These are phyloP conservation scores for Calamus simplicifolius DNA, from an alignment of 176 grass and related monocot species.

Conservation along the genomic window DNA sequence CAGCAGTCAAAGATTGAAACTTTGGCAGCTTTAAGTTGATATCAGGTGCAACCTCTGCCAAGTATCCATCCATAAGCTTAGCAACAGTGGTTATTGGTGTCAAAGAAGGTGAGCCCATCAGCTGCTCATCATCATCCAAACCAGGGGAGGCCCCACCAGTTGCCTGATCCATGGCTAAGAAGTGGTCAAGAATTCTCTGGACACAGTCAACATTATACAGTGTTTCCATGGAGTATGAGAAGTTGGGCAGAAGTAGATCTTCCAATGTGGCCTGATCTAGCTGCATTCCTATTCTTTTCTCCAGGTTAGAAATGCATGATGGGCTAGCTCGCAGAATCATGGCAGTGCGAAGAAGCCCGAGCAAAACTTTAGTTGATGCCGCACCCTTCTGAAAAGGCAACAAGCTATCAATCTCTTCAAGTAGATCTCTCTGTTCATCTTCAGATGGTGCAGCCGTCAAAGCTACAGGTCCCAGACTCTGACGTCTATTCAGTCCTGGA, in stretches of 20 bases:
- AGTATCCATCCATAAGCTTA: conserved; percentile 14
- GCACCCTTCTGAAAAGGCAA: conserved; percentile 7
- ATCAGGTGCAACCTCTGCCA: conserved; percentile 16
- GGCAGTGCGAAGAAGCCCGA: conserved; percentile 8
- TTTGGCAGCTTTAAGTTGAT: conserved; percentile 17
- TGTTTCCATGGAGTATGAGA: conserved; percentile 3
- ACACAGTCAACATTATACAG: conserved; percentile 10
- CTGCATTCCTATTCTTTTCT: conserved; percentile 11
- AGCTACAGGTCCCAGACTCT: neutral
- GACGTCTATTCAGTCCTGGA: conserved; percentile 6
- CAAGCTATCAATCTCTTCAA: conserved; percentile 10
- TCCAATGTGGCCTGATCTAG: conserved; percentile 7
- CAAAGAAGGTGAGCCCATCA: conserved; percentile 15
- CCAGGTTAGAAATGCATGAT: conserved; percentile 11
- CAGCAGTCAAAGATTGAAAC: conserved; percentile 5
- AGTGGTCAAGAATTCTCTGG: conserved; percentile 3
- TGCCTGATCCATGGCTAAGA: conserved; percentile 13
- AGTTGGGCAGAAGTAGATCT: conserved; percentile 9
- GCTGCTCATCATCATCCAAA: conserved; percentile 8
- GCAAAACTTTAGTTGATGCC: conserved; percentile 4
- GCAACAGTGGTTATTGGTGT: conserved; percentile 6
- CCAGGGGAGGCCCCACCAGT: neutral
- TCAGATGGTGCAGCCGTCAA: neutral
- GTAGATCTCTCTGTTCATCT: conserved; percentile 7
- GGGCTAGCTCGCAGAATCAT: conserved; percentile 12